These are phyloP conservation scores for Nitzschia palea DNA, from an alignment of 108 stramenopile genomes.

Conservation along the genomic window DNA sequence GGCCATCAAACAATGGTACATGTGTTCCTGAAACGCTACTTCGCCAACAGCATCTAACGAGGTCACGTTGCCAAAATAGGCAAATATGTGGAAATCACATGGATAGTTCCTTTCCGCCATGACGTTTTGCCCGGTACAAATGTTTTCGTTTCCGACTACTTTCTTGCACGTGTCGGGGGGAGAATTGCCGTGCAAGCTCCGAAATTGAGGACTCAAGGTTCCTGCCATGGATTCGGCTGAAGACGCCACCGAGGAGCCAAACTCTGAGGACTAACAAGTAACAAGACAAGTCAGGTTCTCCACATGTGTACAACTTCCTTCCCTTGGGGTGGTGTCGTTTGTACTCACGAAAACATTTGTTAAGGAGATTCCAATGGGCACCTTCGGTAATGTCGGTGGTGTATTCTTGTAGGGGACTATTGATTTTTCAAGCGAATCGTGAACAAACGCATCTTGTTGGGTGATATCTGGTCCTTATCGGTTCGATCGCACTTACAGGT, in stretches of 20 bases:
- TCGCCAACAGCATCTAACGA: constrained; percentile 20
- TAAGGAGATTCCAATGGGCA: constrained; percentile 6
- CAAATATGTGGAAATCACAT: constrained; percentile 45
- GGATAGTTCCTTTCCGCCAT: constrained; percentile 67
- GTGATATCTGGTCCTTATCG: too few relatives aligned
- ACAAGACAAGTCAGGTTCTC: background rate
- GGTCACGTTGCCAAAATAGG: constrained; percentile 37
- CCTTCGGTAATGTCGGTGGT: constrained; percentile 16
- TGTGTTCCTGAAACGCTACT: constrained; percentile 37
- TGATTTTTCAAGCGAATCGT: background rate
- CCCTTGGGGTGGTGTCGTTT: too few relatives aligned
- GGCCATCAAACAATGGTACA: constrained; percentile 55
- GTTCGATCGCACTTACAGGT: constrained; percentile 1
- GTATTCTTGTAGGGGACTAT: constrained; percentile 16
- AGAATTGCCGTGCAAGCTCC: constrained; percentile 49
- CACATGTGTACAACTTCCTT: background rate
- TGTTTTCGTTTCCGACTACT: constrained; percentile 32
- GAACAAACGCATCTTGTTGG: too few relatives aligned
- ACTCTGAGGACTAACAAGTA: constrained; percentile 36
- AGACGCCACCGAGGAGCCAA: constrained; percentile 46
- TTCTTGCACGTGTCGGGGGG: constrained; percentile 36
- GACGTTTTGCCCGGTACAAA: constrained; percentile 48
- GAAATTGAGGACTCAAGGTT: constrained; percentile 23
- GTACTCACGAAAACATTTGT: constrained; percentile 26
- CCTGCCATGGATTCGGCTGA: constrained; percentile 59